These are phyloP conservation scores for Moesziomyces antarcticus DNA, from an alignment of 1,284 basidiomycete genomes.

Conservation along the genomic window DNA sequence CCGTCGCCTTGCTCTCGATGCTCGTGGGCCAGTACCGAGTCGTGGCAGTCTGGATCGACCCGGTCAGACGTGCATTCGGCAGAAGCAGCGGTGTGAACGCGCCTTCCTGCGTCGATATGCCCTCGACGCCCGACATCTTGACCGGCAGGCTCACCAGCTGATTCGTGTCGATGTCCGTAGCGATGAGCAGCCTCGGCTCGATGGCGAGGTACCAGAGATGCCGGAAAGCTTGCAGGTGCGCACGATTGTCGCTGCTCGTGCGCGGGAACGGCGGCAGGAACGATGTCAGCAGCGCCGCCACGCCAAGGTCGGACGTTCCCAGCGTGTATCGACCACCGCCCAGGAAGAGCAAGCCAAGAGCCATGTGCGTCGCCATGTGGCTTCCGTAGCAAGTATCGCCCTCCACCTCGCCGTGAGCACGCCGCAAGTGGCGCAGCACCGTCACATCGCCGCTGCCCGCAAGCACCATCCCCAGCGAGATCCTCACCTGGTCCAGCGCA, in stretches of 20 bases:
- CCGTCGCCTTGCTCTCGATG: slow-evolving; percentile 27
- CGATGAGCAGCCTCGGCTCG: slow-evolving; percentile 90
- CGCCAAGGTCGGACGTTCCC: slow-evolving; percentile 88
- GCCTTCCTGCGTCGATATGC: background rate
- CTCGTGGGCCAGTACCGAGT: slow-evolving; percentile 80
- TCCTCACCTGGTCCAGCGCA: slow-evolving; percentile 85
- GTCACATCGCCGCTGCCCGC: slow-evolving; percentile 95
- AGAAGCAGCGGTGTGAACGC: slow-evolving; percentile 79
- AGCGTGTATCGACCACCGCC: slow-evolving; percentile 92
- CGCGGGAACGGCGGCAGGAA: slow-evolving; percentile 78
- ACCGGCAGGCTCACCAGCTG: slow-evolving; percentile 54
- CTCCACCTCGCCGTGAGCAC: slow-evolving; percentile 87
- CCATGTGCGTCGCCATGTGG: slow-evolving; percentile 90
- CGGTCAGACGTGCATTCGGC: slow-evolving; percentile 72
- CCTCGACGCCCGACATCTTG: slow-evolving; percentile 5
- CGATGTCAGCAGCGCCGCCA: slow-evolving; percentile 87
- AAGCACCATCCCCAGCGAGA: slow-evolving; percentile 90
- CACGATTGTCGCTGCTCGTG: slow-evolving; percentile 84
- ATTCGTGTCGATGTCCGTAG: slow-evolving; percentile 70
- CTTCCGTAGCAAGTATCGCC: slow-evolving; percentile 76
- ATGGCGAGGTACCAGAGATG: slow-evolving; percentile 96
- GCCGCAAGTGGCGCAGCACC: slow-evolving; percentile 85
- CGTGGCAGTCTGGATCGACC: slow-evolving; percentile 85
- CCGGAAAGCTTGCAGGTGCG: slow-evolving; percentile 89
- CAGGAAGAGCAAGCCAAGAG: slow-evolving; percentile 90